These are phyloP conservation scores for Ganoderma multipileum DNA, from an alignment of 1,284 basidiomycete genomes.

Conservation along the genomic window DNA sequence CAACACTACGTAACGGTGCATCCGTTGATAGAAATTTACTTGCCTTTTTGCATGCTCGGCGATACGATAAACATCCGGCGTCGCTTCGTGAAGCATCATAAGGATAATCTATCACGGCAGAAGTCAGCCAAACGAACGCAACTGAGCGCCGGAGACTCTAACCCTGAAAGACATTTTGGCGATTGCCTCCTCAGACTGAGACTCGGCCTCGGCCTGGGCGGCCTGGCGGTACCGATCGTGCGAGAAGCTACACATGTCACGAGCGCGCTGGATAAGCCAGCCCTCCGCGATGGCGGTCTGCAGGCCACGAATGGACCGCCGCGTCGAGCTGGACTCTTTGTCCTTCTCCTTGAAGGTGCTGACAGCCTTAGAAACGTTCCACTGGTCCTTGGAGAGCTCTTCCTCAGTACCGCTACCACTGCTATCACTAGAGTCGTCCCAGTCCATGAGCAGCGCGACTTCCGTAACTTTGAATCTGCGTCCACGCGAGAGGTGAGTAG, in stretches of 20 bases:
- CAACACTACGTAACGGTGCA: slow-evolving; percentile 1
- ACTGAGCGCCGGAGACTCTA: slow-evolving; percentile 8
- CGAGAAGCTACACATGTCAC: slow-evolving; percentile 77
- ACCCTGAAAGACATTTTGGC: slow-evolving; percentile 77
- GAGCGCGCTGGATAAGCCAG: slow-evolving; percentile 71
- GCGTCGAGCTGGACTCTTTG: slow-evolving; percentile 38
- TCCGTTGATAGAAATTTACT: slow-evolving; percentile 18
- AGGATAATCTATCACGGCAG: slow-evolving; percentile 60
- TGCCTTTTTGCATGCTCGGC: slow-evolving; percentile 72
- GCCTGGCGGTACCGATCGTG: slow-evolving; percentile 78
- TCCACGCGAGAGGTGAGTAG: slow-evolving; percentile 7
- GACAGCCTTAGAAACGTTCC: slow-evolving; percentile 58
- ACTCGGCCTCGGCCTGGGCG: slow-evolving; percentile 62
- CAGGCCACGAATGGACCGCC: slow-evolving; percentile 69
- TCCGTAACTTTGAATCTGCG: slow-evolving; percentile 74
- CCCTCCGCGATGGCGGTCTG: slow-evolving; percentile 72
- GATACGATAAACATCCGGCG: slow-evolving; percentile 67
- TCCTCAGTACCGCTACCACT: slow-evolving; percentile 58
- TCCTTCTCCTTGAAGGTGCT: slow-evolving; percentile 46
- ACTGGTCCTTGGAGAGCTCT: slow-evolving; percentile 49
- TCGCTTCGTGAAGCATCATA: slow-evolving; percentile 69
- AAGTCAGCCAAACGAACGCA: background rate
- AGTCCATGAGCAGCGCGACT: slow-evolving; percentile 73
- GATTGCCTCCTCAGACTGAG: slow-evolving; percentile 54
- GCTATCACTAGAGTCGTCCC: slow-evolving; percentile 60